Evolutionary conservation across 2,329 filamentous ascomycete species (phyloP).

Genomic region (Lachnellula suecica): DNA sequence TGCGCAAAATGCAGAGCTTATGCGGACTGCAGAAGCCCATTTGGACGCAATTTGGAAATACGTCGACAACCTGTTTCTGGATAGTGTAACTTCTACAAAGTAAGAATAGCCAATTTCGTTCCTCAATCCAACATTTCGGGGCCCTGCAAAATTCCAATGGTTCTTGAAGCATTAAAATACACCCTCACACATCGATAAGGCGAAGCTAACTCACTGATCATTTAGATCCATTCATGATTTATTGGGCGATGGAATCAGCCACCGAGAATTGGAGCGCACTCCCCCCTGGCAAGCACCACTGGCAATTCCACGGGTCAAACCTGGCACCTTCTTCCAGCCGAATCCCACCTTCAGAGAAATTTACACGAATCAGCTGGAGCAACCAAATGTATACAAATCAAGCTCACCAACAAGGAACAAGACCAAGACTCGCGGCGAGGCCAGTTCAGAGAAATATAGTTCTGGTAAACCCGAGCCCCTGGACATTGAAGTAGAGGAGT

Average conservation of each 20-base stretch:
- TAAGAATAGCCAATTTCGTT: too few species aligned
- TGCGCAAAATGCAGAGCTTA: not conserved
- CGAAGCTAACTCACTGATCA: too few species aligned
- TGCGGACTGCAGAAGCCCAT: not conserved
- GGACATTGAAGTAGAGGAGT: too few species aligned
- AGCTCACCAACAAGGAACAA: not conserved
- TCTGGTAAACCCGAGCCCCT: not conserved
- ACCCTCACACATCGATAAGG: too few species aligned
- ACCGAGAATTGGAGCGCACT: not conserved
- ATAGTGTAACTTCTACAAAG: too few species aligned
- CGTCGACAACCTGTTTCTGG: not conserved
- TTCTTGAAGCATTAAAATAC: too few species aligned
- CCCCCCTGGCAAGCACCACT: not conserved
- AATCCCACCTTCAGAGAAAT: not conserved
- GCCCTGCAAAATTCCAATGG: too few species aligned
- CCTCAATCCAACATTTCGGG: too few species aligned
- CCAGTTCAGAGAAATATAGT: not conserved
- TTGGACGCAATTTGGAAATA: not conserved
- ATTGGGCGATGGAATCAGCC: not conserved
- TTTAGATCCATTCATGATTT: not conserved
- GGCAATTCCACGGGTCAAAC: not conserved
- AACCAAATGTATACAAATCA: not conserved
- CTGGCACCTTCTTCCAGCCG: not conserved
- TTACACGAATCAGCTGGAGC: too few species aligned
- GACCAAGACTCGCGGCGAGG: not conserved